These are phyloP conservation scores for Dendrocalamus sinicus DNA, from an alignment of 176 grass and related monocot genomes.

Conservation along the genomic window DNA sequence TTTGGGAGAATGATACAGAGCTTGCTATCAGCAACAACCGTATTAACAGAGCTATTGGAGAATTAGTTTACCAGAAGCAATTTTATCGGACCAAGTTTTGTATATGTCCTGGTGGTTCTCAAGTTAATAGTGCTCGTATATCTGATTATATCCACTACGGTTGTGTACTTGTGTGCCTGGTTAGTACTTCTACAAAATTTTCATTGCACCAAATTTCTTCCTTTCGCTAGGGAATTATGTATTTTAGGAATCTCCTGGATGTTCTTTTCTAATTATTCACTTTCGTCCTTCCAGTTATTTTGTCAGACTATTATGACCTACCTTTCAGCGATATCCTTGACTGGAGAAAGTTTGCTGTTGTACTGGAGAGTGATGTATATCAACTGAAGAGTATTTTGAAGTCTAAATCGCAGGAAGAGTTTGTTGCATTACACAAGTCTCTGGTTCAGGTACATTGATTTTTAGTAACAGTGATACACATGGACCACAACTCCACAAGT, in stretches of 20 bases:
- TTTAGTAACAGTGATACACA: background rate
- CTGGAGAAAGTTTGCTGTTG: conserved; percentile 76
- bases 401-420: conserved; percentile 77
- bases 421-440: conserved; percentile 73
- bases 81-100: conserved; percentile 98
- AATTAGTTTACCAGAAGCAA: conserved; percentile 87
- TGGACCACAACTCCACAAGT: background rate
- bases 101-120: conserved; percentile 97
- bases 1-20: conserved; percentile 97
- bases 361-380: conserved; percentile 90
- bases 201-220: background rate
- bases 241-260: conserved; percentile 12
- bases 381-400: conserved; percentile 83
- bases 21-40: conserved; percentile 94
- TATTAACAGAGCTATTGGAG: conserved; percentile 84
- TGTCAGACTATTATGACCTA: conserved; percentile 77
- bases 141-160: conserved; percentile 97
- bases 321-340: conserved; percentile 71
- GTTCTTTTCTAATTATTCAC: conserved; percentile 35
- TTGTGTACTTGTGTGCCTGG: conserved; percentile 93
- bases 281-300: conserved; percentile 66
- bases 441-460: conserved; percentile 56
- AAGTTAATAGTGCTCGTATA: conserved; percentile 98
- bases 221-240: background rate
- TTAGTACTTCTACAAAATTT: conserved; percentile 50